Percentiles rank a stretch among this genome's conserved stretches.
phyloP scores from a whole-genome alignment of 768 basidiomycete species.

The Dentipellis fragilis region DNA sequence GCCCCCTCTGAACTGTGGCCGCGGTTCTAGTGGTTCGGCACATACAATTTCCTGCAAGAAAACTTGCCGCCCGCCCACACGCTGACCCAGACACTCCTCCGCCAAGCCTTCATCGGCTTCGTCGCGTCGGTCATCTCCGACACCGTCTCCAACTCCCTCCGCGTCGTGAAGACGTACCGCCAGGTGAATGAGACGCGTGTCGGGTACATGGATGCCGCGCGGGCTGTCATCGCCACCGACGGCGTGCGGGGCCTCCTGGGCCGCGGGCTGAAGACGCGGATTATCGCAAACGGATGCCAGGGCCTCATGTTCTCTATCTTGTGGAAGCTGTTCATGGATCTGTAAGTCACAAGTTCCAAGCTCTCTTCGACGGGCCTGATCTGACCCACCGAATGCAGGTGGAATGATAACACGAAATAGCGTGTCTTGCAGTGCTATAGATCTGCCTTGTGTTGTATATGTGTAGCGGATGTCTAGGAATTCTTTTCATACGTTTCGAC shows the following conservation, averaged over 20 bases:
- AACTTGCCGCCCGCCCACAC: constrained; percentile 48
- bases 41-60: constrained; percentile 72
- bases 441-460: too few species aligned
- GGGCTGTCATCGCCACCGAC: constrained; percentile 63
- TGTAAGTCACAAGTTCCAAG: constrained; percentile 41
- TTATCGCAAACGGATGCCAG: constrained; percentile 86
- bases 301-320: constrained; percentile 85
- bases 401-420: constrained; percentile 9
- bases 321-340: constrained; percentile 84
- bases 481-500: too few species aligned
- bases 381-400: background rate
- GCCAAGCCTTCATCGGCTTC: constrained; percentile 91
- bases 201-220: constrained; percentile 69
- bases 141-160: constrained; percentile 76
- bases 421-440: background rate
- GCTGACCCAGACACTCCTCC: constrained; percentile 46
- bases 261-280: constrained; percentile 81
- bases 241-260: constrained; percentile 78
- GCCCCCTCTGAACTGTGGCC: background rate
- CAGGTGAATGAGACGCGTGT: constrained; percentile 82
- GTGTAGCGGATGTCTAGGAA: too few species aligned
- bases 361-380: background rate
- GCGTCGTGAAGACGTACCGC: constrained; percentile 92
- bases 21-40: constrained; percentile 59
- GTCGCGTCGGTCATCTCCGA: constrained; percentile 79